Base-by-base conservation (phyloP, 139 green algal species). In the Closterium sp. region DNA sequence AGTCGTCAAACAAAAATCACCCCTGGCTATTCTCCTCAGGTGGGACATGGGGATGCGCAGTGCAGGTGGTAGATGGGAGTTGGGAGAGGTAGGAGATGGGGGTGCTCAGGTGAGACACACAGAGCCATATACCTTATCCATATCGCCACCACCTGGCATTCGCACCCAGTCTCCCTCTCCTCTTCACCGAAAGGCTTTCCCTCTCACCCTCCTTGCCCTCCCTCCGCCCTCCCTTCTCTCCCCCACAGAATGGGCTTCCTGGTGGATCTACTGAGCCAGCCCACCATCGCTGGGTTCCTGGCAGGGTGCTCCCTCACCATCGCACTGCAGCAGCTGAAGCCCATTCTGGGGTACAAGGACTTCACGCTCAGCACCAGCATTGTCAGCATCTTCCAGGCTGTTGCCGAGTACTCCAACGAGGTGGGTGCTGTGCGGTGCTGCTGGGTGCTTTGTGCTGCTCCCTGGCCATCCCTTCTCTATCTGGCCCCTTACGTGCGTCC, bases 291-390 rank as follows among this genome's bases (percentile, higher is more conserved):
- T 10, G 92, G 92, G n/a, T 94, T 94, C 92, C 95, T 94, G 31
- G 91, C 88, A 17, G 92, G 91, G 0, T 93, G 92, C 22, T 93
- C 92, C 1, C 30, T 94, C 0, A 94, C 91, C 31, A 94, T 94
- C 13, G 92, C 38, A 9, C 70, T 93, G 91, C 70, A 62, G 90
- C 92, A 94, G 92, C 84, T 94, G 34, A 94, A 94, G 92, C n/a
- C 32, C 32, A 30, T 94, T 21, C 32, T 95, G 24, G 92, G 92
- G 17, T 94, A 94, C 91, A 91, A 19, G 19, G 86, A 38, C 19
- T 94, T 92, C 30, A 94, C 91, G 38, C 91, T 42, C 42, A 94
- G 95, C 70, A 94, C 92, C 31, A 93, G 93, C 91, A 94, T 95
- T 50, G 42, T 87, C 21, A 89, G 24, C n/a, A 62, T 93, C 28